Evolutionary conservation across 2,329 filamentous ascomycete species (phyloP).

Genomic region (Apiospora marii): DNA sequence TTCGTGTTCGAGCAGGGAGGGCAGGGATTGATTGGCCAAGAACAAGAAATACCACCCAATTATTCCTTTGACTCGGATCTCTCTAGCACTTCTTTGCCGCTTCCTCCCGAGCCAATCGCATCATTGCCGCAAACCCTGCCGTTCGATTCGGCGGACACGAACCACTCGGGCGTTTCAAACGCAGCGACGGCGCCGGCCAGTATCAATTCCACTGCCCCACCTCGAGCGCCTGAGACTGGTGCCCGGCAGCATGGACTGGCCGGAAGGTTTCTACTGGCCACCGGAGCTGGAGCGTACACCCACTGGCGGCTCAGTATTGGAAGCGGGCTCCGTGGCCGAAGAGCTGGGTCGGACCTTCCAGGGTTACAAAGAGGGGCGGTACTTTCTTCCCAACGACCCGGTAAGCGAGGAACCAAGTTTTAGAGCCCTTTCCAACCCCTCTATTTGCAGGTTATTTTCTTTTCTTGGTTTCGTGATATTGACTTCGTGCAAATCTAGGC

Average conservation of each 20-base stretch:
- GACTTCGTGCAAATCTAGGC: neutral
- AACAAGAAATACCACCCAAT: neutral
- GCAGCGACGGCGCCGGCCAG: neutral
- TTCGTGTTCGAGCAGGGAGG: neutral
- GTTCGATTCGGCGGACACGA: neutral
- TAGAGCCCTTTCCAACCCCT: too few species aligned
- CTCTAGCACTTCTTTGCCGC: neutral
- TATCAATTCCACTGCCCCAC: neutral
- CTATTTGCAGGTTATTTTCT: neutral
- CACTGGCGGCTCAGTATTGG: neutral
- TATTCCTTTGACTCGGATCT: too few species aligned
- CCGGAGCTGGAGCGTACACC: neutral
- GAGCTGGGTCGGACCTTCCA: neutral
- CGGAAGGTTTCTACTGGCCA: neutral
- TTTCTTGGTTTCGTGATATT: too few species aligned
- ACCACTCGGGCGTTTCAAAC: too few species aligned
- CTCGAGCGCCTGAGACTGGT: neutral
- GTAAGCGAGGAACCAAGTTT: neutral
- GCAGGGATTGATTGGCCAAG: neutral
- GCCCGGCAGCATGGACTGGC: neutral
- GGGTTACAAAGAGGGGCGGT: neutral
- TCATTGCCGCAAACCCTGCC: neutral
- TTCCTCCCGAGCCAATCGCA: neutral
- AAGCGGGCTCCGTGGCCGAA: neutral
- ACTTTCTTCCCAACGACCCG: neutral